A percentile compares a stretch with the other conserved stretches of the same genome.
phyloP scores from a whole-genome alignment of 176 grass and related monocot species.

The Hordeum vulgare region MorexV3_pseudomolecules_assembly NC_058524.1:529478060-529478559 shows the following conservation, averaged over 20 bases:
- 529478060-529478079: not conserved
- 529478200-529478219: not conserved
- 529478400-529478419: not conserved
- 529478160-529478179: not conserved
- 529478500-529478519: no score
- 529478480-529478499: not conserved
- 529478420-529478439: not conserved
- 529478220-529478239: slow-evolving; percentile 2
- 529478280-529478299: not conserved
- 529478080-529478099: not conserved
- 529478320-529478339: not conserved
- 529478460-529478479: not conserved
- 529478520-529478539: not conserved
- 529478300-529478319: not conserved
- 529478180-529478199: not conserved
- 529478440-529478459: not conserved
- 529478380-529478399: not conserved
- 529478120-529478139: not conserved
- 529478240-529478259: not conserved
- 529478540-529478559: not conserved
- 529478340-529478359: not conserved
- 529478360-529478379: not conserved
- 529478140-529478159: not conserved
- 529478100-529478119: not conserved
- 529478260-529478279: not conserved